These are phyloP conservation scores for Saccharomycopsis fibuligera DNA, from an alignment of 805 yeast genomes.

Conservation along the genomic window DNA sequence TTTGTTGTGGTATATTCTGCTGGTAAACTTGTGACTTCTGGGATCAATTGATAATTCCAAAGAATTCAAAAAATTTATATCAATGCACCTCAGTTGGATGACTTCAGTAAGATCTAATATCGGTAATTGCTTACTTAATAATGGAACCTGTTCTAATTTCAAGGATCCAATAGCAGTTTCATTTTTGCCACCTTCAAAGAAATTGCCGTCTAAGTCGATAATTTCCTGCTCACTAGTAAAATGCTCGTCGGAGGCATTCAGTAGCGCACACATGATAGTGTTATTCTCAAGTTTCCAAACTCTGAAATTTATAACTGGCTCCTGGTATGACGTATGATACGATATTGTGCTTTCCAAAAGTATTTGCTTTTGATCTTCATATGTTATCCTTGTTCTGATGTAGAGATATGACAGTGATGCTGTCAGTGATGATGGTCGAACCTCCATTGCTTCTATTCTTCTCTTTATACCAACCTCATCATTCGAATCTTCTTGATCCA, in stretches of 20 bases:
- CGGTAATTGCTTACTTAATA: background rate
- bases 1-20: background rate
- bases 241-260: no score
- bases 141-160: background rate
- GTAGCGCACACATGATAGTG: background rate
- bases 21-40: background rate
- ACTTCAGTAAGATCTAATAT: no score
- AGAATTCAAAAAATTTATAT: no score
- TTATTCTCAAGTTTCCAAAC: background rate
- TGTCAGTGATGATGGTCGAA: background rate
- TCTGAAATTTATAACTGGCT: slow-evolving; percentile 5
- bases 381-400: background rate
- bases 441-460: background rate
- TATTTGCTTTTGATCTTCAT: background rate
- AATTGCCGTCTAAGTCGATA: background rate
- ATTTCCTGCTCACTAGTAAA: no score
- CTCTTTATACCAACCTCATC: background rate
- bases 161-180: background rate
- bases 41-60: no score
- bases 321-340: slow-evolving; percentile 5
- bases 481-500: no score
- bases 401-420: background rate
- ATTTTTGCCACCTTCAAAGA: background rate
- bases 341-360: background rate
- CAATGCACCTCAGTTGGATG: no score